A percentile compares a stretch with the other conserved stretches of the same genome.
Conservation (phyloP, 2,329 filamentous ascomycete species). For the Fusarium agapanthi region DNA sequence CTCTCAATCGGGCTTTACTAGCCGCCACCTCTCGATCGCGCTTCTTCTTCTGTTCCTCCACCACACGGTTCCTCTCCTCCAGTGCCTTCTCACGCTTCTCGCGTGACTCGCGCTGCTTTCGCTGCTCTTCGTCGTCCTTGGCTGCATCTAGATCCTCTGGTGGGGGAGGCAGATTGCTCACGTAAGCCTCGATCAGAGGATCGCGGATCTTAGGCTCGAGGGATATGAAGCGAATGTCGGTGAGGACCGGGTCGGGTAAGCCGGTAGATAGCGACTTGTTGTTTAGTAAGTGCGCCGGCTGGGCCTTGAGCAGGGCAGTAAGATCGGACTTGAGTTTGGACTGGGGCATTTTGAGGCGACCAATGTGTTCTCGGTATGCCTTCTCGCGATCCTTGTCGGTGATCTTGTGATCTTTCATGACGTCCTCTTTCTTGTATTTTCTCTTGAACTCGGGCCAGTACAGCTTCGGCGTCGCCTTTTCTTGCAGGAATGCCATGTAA, state of each 20-base stretch:
- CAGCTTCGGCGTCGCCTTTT: constrained; percentile 85
- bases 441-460: constrained; percentile 98
- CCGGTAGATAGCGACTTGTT: constrained; percentile 62
- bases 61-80: constrained; percentile 68
- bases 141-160: constrained; percentile 55
- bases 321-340: constrained; percentile 76
- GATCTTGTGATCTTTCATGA: constrained; percentile 79
- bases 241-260: constrained; percentile 69
- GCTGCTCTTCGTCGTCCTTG: constrained; percentile 60
- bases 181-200: constrained; percentile 70
- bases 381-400: constrained; percentile 82
- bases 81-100: constrained; percentile 72
- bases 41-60: constrained; percentile 69
- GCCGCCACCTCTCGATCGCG: constrained; percentile 67
- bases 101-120: constrained; percentile 60
- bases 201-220: constrained; percentile 70
- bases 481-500: constrained; percentile 83
- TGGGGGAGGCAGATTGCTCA: constrained; percentile 69
- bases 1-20: constrained; percentile 68
- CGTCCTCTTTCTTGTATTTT: constrained; percentile 83
- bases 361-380: constrained; percentile 78
- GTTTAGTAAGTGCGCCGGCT: constrained; percentile 68
- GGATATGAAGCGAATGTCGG: constrained; percentile 75
- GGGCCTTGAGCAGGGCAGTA: constrained; percentile 68
- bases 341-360: constrained; percentile 70